Base-by-base conservation (phyloP, 2,329 filamentous ascomycete species). In the Plenodomus tracheiphilus region DNA sequence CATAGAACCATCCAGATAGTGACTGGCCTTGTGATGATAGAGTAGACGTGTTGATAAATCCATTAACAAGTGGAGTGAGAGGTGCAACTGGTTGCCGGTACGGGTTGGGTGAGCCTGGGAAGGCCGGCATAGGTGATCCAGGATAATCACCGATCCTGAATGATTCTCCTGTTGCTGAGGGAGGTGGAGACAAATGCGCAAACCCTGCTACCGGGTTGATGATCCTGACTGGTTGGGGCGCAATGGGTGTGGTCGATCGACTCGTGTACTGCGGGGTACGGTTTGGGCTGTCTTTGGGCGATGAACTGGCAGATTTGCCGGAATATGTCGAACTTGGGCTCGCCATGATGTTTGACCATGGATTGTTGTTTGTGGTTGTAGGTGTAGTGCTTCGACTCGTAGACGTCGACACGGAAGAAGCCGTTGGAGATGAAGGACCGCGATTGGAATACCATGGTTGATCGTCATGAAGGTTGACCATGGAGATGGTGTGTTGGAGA, bases 381-480 rank as follows among this genome's bases (percentile, higher is more conserved):
- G 70, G 71, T 16, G 71, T 73, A 17, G 66, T 58, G 53, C 68
- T 71, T 46, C 71, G 61, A 47, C 69, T 72, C 17, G 65, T 68
- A 43, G 61, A 64, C 11, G 70, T 72, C 4, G 72, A 74, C 20
- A 70, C 68, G 1, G 71, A 72, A n/a, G 70, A 74, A n/a, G 67
- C 57, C 32, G 68, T 68, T 13, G 70, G 70, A 49, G 72, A 73
- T 13, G 70, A 62, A 11, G 70, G 63, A 8, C 62, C 61, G 22
- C 68, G 64, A 38, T 59, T 64, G 13, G 57, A 53, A 51, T 70
- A 69, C 71, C 70, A 73, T 22, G 61, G 54, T 34, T 65, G 60
- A 41, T 72, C 68, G 34, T 73, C 70, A 50, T 72, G 70, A 45
- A 74, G 61, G 51, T 74, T 72, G 41, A 71, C 62, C 70, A 74